Conservation (phyloP, 352 stramenopile genomes). For the Blastocystis sp. region DNA sequence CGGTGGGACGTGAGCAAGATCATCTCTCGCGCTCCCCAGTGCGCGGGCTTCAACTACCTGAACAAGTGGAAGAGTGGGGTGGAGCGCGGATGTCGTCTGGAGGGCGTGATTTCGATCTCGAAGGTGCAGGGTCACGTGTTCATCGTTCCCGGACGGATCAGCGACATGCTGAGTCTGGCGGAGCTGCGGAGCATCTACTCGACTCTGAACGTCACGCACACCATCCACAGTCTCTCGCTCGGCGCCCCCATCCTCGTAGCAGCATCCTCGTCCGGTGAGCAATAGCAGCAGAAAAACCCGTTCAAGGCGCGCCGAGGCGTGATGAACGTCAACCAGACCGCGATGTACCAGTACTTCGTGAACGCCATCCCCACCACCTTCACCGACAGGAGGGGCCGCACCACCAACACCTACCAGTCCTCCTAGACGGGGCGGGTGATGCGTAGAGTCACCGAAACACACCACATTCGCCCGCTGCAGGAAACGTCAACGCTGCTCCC, state of each 20-base stretch:
- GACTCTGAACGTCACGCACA: constrained; percentile 47
- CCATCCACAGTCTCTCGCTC: constrained; percentile 14
- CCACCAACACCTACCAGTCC: constrained; percentile 53
- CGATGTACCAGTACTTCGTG: constrained; percentile 75
- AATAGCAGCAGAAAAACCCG: constrained; percentile 24
- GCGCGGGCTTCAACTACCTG: background rate
- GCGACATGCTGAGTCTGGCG: background rate
- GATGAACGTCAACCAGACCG: background rate
- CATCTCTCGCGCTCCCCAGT: background rate
- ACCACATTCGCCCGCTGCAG: constrained; percentile 25
- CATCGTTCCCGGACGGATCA: background rate
- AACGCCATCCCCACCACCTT: constrained; percentile 76
- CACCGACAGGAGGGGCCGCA: background rate
- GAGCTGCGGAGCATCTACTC: background rate
- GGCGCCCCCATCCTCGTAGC: background rate
- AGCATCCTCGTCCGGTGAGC: background rate
- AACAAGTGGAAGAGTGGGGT: constrained; percentile 46
- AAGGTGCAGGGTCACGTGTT: constrained; percentile 54
- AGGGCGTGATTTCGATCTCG: background rate
- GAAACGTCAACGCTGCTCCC: constrained; percentile 67
- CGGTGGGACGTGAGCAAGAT: constrained; percentile 57
- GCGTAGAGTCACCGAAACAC: constrained; percentile 48
- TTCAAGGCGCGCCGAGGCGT: background rate
- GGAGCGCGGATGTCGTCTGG: constrained; percentile 40
- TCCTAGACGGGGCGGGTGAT: background rate